phyloP scores from a whole-genome alignment of 2,329 filamentous ascomycete genomes.

The Emmonsiellopsis sp. region DNA sequence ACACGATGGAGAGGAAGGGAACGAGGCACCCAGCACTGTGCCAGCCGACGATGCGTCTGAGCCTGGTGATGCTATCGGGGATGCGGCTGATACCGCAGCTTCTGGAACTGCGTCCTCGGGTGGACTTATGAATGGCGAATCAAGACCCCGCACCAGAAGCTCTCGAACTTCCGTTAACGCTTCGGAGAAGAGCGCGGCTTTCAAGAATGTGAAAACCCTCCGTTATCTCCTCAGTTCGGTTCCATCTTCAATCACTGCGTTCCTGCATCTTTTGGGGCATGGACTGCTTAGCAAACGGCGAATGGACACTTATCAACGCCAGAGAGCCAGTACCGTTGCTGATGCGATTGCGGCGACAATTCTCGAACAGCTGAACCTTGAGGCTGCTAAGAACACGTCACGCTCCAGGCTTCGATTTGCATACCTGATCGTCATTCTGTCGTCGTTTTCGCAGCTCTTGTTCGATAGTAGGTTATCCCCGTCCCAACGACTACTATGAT shows the following conservation, averaged over 20 bases:
- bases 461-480: slow-evolving; percentile 51
- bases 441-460: slow-evolving; percentile 67
- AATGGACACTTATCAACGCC: slow-evolving; percentile 54
- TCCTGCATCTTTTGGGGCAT: slow-evolving; percentile 80
- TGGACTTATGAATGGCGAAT: slow-evolving; percentile 5
- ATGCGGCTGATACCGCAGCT: slow-evolving; percentile 5
- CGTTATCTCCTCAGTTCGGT: slow-evolving; percentile 69
- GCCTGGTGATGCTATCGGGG: slow-evolving; percentile 11
- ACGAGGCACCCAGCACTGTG: slow-evolving; percentile 24
- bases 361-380: slow-evolving; percentile 55
- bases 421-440: slow-evolving; percentile 74
- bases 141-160: slow-evolving; percentile 15
- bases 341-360: slow-evolving; percentile 64
- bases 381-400: slow-evolving; percentile 40
- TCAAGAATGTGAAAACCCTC: slow-evolving; percentile 71
- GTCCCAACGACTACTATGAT: background rate
- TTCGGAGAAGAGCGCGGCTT: slow-evolving; percentile 32
- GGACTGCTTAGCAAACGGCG: slow-evolving; percentile 67
- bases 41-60: slow-evolving; percentile 15
- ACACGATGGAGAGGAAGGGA: slow-evolving; percentile 31
- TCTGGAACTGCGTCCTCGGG: slow-evolving; percentile 8
- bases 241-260: slow-evolving; percentile 68
- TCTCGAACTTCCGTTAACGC: slow-evolving; percentile 11
- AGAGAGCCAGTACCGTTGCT: slow-evolving; percentile 53
- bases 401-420: slow-evolving; percentile 51